A percentile compares a stretch with the other conserved stretches of the same genome.
Evolutionary conservation across 495 filamentous ascomycete species (phyloP).

Genomic region (Xylaria cubensis): DNA sequence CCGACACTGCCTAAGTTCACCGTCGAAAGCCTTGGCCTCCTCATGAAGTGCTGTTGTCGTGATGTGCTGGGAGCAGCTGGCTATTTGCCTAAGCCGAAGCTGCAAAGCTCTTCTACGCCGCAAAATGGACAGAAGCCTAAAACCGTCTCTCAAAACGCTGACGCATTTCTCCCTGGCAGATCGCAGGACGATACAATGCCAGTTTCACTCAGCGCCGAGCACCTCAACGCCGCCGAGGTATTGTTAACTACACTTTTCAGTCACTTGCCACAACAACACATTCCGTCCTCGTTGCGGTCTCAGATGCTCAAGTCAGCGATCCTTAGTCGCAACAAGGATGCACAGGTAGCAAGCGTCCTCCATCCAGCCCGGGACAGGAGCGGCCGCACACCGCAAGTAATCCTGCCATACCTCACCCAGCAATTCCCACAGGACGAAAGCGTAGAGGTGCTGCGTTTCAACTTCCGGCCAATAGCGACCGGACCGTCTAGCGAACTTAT

Average conservation of each 20-base stretch:
- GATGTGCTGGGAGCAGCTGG: conserved; percentile 63
- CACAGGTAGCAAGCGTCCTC: conserved; percentile 79
- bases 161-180: conserved; percentile 44
- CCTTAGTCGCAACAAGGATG: conserved; percentile 65
- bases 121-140: conserved; percentile 40
- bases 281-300: conserved; percentile 68
- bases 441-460: conserved; percentile 70
- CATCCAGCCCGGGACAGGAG: conserved; percentile 68
- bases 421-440: conserved; percentile 63
- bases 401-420: conserved; percentile 76
- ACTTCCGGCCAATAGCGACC: conserved; percentile 64
- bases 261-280: conserved; percentile 63
- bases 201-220: conserved; percentile 39
- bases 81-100: conserved; percentile 42
- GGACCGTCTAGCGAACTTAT: conserved; percentile 29
- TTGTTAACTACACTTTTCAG: conserved; percentile 69
- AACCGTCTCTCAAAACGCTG: conserved; percentile 46
- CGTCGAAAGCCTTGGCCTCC: conserved; percentile 60
- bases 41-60: conserved; percentile 67
- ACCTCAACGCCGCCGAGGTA: conserved; percentile 54
- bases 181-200: conserved; percentile 46
- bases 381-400: conserved; percentile 66
- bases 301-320: conserved; percentile 82
- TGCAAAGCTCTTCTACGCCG: conserved; percentile 30
- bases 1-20: conserved; percentile 66